These are phyloP conservation scores for Penicillium soppii DNA, from an alignment of 495 filamentous ascomycete species.

Conservation along the genomic window DNA sequence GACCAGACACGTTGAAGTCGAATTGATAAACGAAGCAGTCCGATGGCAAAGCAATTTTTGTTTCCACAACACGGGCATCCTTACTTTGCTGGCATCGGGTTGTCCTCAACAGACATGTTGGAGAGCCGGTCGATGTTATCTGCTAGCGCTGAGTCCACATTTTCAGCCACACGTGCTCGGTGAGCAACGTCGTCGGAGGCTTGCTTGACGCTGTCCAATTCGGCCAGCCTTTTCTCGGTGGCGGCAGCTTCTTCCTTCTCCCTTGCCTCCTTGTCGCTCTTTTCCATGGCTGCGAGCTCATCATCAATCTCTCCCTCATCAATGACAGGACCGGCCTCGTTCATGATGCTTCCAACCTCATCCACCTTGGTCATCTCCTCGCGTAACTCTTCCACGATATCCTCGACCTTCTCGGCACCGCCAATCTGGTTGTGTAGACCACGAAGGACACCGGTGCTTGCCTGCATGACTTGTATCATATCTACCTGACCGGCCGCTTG, in stretches of 20 bases:
- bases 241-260: conserved; percentile 50
- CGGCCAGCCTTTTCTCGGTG: conserved; percentile 46
- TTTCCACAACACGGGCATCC: neutral
- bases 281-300: conserved; percentile 77
- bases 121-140: conserved; percentile 41
- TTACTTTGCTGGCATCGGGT: conserved; percentile 26
- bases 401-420: conserved; percentile 71
- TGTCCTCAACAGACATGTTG: conserved; percentile 45
- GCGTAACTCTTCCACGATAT: conserved; percentile 67
- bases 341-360: conserved; percentile 75
- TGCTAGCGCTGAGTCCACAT: conserved; percentile 34
- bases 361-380: conserved; percentile 82
- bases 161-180: conserved; percentile 22
- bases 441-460: conserved; percentile 66
- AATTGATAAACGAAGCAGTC: neutral
- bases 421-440: conserved; percentile 75
- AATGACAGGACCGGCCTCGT: conserved; percentile 57
- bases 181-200: conserved; percentile 33
- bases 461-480: conserved; percentile 77
- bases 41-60: neutral
- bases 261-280: conserved; percentile 56
- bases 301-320: conserved; percentile 88
- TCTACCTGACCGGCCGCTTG: conserved; percentile 81
- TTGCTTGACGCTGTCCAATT: conserved; percentile 41
- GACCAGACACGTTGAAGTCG: neutral